Conservation (phyloP, 257 asterid species). For the Solanum dulcamara region DNA sequence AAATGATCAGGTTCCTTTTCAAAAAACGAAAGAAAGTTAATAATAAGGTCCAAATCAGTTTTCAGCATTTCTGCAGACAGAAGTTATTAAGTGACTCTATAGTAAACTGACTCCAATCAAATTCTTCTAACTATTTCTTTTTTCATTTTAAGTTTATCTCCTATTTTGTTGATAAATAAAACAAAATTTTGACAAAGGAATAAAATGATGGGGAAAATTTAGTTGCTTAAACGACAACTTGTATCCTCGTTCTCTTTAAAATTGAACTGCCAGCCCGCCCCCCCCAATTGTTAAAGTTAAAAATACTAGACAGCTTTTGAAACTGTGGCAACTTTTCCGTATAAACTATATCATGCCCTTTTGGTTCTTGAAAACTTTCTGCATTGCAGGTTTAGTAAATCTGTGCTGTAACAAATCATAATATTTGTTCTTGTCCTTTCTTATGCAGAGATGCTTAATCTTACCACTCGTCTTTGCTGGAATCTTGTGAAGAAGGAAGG, state of each 20-base stretch:
- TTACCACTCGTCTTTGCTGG: conserved; percentile 84
- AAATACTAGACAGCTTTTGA: neutral
- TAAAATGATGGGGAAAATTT: neutral
- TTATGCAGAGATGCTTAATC: conserved; percentile 71
- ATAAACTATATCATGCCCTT: neutral
- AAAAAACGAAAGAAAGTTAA: neutral
- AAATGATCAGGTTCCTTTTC: neutral
- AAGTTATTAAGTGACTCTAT: neutral
- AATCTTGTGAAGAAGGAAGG: conserved; percentile 88
- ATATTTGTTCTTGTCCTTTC: neutral
- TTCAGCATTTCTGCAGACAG: neutral
- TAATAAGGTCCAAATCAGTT: neutral
- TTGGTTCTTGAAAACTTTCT: neutral
- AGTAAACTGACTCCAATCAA: neutral
- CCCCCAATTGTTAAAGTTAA: neutral
- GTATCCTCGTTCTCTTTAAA: neutral
- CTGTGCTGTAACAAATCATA: neutral
- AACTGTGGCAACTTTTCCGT: neutral
- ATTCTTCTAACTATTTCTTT: neutral
- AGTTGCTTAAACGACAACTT: neutral
- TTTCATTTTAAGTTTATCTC: neutral
- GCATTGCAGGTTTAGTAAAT: neutral
- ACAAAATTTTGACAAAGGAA: neutral
- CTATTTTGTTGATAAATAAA: neutral
- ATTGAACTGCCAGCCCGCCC: neutral